Conservation (phyloP, 2,329 filamentous ascomycete genomes). For the Bipolaris cookei region DNA sequence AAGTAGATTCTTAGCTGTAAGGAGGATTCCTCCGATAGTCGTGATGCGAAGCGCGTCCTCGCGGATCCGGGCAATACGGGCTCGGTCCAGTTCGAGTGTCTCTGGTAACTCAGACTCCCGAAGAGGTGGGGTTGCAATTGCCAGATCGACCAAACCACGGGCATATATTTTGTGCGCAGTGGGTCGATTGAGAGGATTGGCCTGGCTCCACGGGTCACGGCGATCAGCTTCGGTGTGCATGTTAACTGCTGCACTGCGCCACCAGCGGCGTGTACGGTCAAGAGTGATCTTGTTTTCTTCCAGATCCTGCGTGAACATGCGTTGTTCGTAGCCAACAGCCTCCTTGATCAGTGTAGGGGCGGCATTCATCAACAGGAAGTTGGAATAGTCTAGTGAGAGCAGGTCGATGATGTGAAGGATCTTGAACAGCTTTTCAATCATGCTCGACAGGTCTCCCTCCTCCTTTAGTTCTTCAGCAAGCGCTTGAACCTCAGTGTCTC, state of each 20-base stretch:
- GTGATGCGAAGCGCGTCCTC: conserved; percentile 68
- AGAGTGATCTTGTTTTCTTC: conserved; percentile 63
- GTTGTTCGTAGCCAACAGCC: conserved; percentile 75
- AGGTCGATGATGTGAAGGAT: conserved; percentile 77
- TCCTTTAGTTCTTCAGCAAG: conserved; percentile 65
- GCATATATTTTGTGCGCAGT: conserved; percentile 75
- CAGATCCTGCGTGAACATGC: conserved; percentile 70
- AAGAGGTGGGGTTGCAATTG: conserved; percentile 68
- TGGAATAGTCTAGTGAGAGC: conserved; percentile 81
- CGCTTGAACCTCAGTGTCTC: conserved; percentile 76
- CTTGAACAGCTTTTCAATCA: conserved; percentile 78
- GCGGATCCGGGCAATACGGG: conserved; percentile 66
- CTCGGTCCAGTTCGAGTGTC: conserved; percentile 72
- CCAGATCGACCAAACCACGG: conserved; percentile 76
- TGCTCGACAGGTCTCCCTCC: conserved; percentile 61
- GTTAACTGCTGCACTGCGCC: conserved; percentile 68
- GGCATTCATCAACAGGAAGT: conserved; percentile 76
- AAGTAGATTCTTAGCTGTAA: conserved; percentile 82
- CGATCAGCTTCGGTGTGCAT: conserved; percentile 69
- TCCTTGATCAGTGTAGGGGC: conserved; percentile 75
- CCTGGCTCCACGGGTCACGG: conserved; percentile 70
- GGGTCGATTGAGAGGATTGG: conserved; percentile 62
- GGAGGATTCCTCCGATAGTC: conserved; percentile 73
- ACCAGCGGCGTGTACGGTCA: conserved; percentile 67
- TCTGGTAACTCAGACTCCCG: conserved; percentile 68